These are phyloP conservation scores for Russula compacta DNA, from an alignment of 768 basidiomycete genomes.

Conservation along the genomic window DNA sequence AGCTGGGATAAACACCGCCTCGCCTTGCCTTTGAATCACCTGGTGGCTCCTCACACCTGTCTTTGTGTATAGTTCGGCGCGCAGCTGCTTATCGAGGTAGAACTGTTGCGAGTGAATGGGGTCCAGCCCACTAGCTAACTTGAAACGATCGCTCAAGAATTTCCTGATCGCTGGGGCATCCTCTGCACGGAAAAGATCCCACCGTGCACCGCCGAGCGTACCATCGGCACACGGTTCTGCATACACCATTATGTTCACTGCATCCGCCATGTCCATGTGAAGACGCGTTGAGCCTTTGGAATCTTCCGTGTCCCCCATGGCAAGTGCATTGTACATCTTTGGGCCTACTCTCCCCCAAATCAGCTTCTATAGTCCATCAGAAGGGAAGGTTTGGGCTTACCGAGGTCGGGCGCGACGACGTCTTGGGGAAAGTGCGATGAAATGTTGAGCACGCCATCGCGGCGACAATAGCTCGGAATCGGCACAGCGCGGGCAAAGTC, in stretches of 20 bases:
- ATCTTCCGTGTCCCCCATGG: slow-evolving; percentile 52
- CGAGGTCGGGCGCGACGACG: slow-evolving; percentile 68
- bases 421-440: slow-evolving; percentile 85
- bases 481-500: slow-evolving; percentile 81
- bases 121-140: slow-evolving; percentile 59
- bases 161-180: slow-evolving; percentile 67
- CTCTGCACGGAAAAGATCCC: slow-evolving; percentile 82
- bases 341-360: slow-evolving; percentile 46
- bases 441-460: slow-evolving; percentile 82
- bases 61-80: slow-evolving; percentile 55
- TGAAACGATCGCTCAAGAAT: slow-evolving; percentile 62
- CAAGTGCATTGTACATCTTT: slow-evolving; percentile 92
- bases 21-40: slow-evolving; percentile 85
- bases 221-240: slow-evolving; percentile 49
- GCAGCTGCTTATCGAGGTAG: slow-evolving; percentile 65
- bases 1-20: slow-evolving; percentile 93
- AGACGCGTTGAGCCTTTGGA: slow-evolving; percentile 81
- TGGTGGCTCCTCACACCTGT: slow-evolving; percentile 68
- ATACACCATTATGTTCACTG: slow-evolving; percentile 82
- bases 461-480: slow-evolving; percentile 78
- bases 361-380: not conserved
- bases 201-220: slow-evolving; percentile 67
- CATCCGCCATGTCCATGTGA: slow-evolving; percentile 94
- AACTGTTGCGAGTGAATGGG: slow-evolving; percentile 88
- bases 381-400: slow-evolving; percentile 30